These are phyloP conservation scores for Geranium incanum DNA, from an alignment of 441 rosid species.

Conservation along the genomic window DNA sequence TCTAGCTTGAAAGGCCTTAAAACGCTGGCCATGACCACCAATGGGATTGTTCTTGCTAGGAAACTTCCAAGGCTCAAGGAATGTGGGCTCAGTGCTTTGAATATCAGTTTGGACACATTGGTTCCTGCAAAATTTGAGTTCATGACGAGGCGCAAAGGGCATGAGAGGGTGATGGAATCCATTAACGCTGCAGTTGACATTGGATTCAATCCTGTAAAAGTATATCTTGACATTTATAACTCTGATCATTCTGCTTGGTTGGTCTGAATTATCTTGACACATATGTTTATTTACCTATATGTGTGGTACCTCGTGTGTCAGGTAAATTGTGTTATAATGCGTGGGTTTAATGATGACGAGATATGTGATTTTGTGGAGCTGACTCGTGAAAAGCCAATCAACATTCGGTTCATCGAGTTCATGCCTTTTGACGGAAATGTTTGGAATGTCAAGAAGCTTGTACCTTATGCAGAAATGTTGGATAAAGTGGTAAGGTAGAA, in stretches of 20 bases:
- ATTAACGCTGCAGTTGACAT: conserved; percentile 64
- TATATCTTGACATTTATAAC: conserved; percentile 19
- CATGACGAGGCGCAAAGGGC: conserved; percentile 78
- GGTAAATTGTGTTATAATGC: conserved; percentile 92
- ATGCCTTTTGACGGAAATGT: conserved; percentile 97
- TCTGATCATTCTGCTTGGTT: too few species aligned
- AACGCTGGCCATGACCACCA: conserved; percentile 72
- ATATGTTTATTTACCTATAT: neutral
- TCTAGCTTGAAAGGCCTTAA: conserved; percentile 71
- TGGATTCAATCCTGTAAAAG: conserved; percentile 84
- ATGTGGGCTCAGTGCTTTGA: conserved; percentile 58
- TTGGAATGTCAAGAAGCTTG: conserved; percentile 85
- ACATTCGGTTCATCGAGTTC: conserved; percentile 90
- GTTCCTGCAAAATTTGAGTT: conserved; percentile 85
- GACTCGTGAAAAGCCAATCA: conserved; percentile 72
- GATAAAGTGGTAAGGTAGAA: conserved; percentile 91
- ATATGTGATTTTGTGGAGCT: conserved; percentile 82
- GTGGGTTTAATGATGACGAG: conserved; percentile 89
- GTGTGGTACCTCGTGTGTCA: conserved; percentile 16
- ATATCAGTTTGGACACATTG: conserved; percentile 79
- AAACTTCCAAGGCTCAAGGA: conserved; percentile 74
- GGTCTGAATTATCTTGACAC: neutral
- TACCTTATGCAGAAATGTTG: conserved; percentile 67
- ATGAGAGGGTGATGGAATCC: conserved; percentile 66
- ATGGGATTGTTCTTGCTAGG: conserved; percentile 72